Evolutionary conservation across 2,329 filamentous ascomycete genomes (phyloP).

Genomic region (Colletotrichum eremochloae): DNA sequence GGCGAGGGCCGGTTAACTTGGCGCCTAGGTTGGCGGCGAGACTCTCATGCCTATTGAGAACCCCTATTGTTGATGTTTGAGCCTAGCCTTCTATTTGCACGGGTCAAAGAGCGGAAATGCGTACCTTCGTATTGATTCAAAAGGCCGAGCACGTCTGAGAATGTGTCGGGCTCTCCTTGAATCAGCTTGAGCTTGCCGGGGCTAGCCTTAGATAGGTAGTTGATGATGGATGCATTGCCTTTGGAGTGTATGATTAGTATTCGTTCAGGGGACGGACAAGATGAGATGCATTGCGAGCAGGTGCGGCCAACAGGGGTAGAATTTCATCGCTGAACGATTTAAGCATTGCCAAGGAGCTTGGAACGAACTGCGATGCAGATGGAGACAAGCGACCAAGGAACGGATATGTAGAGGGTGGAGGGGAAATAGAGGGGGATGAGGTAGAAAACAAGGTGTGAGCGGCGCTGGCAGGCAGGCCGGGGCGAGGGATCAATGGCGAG

Average conservation of each 20-base stretch:
- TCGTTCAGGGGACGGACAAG: slow-evolving; percentile 41
- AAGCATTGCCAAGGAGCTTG: slow-evolving; percentile 20
- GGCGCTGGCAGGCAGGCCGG: slow-evolving; percentile 41
- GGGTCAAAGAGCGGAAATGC: slow-evolving; percentile 30
- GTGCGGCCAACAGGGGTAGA: slow-evolving; percentile 4
- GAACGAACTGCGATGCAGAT: slow-evolving; percentile 17
- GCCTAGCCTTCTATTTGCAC: slow-evolving; percentile 22
- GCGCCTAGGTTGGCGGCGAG: slow-evolving; percentile 88
- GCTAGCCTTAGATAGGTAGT: slow-evolving; percentile 64
- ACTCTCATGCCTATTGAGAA: slow-evolving; percentile 87
- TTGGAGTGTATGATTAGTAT: slow-evolving; percentile 35
- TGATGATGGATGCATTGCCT: slow-evolving; percentile 57
- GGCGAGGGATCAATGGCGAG: slow-evolving; percentile 42
- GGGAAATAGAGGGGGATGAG: not conserved
- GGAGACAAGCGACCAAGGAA: slow-evolving; percentile 3
- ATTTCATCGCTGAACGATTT: slow-evolving; percentile 7
- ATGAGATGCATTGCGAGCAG: slow-evolving; percentile 25
- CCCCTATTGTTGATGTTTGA: slow-evolving; percentile 60
- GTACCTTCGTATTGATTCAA: slow-evolving; percentile 82
- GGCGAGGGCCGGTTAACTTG: slow-evolving; percentile 82
- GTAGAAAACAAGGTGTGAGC: slow-evolving; percentile 33
- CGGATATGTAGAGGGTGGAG: not conserved
- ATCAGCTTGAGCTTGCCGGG: slow-evolving; percentile 63
- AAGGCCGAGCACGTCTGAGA: slow-evolving; percentile 79
- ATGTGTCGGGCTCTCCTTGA: slow-evolving; percentile 72